Conservation (phyloP, 306 rosid genomes). For the Argentina anserina region DNA sequence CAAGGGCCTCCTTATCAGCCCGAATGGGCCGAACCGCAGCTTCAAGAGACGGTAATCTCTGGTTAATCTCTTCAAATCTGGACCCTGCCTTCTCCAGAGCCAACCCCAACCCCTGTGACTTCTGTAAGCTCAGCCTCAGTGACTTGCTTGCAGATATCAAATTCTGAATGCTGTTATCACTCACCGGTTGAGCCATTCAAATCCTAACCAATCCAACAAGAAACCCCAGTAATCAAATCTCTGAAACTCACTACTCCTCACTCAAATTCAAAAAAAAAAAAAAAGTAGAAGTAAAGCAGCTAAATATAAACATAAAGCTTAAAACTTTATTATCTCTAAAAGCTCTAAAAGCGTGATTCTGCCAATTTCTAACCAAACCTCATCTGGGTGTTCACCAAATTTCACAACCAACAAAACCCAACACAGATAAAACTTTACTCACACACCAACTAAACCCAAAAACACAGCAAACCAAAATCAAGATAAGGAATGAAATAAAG, state of each 20-base stretch:
- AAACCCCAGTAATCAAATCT: slow-evolving; percentile 16
- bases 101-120: slow-evolving; percentile 64
- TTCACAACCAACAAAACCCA: slow-evolving; percentile 15
- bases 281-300: slow-evolving; percentile 11
- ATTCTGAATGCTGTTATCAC: slow-evolving; percentile 40
- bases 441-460: slow-evolving; percentile 13
- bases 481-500: not conserved
- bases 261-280: not conserved
- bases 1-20: slow-evolving; percentile 83
- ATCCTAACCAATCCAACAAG: slow-evolving; percentile 18
- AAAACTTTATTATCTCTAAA: slow-evolving; percentile 9
- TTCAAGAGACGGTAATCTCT: slow-evolving; percentile 64
- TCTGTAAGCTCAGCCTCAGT: slow-evolving; percentile 74
- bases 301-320: slow-evolving; percentile 16
- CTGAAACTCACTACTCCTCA: slow-evolving; percentile 14
- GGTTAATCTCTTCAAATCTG: slow-evolving; percentile 68
- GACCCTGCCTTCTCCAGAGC: slow-evolving; percentile 79
- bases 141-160: slow-evolving; percentile 68
- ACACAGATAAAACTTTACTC: slow-evolving; percentile 8
- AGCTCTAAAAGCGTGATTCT: not conserved
- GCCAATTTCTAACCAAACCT: slow-evolving; percentile 19
- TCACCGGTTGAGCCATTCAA: slow-evolving; percentile 61
- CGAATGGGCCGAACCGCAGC: slow-evolving; percentile 92
- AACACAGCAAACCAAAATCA: not conserved
- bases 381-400: slow-evolving; percentile 22